Percentiles rank a stretch among this genome's conserved stretches.
phyloP scores from a whole-genome alignment of 441 rosid genomes.

The Omphalea diandra region DNA sequence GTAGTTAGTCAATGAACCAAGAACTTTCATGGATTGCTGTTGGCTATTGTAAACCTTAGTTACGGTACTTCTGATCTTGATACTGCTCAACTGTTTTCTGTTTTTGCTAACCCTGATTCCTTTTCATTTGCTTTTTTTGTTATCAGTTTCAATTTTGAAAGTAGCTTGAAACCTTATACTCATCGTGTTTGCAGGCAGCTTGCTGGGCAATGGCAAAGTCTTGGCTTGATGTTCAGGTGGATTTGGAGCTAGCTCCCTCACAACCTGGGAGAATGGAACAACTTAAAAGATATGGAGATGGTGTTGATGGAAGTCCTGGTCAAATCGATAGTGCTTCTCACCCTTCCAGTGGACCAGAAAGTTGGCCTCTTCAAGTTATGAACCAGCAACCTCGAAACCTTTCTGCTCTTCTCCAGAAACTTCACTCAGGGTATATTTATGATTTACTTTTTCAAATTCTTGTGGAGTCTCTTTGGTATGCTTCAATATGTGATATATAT shows the following conservation, averaged over 20 bases:
- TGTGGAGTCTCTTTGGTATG: neutral
- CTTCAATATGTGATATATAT: conserved; percentile 22
- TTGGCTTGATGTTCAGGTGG: conserved; percentile 98
- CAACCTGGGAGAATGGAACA: conserved; percentile 69
- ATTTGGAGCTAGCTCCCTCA: conserved; percentile 69
- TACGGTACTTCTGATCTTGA: conserved; percentile 1
- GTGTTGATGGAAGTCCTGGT: conserved; percentile 61
- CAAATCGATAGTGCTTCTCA: conserved; percentile 44
- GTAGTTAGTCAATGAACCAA: neutral
- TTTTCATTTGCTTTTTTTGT: neutral
- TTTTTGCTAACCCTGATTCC: neutral
- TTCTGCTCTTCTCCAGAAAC: conserved; percentile 93
- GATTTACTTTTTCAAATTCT: neutral
- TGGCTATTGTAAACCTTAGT: too few species aligned
- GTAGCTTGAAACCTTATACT: conserved; percentile 14
- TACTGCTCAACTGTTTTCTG: neutral
- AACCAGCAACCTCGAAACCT: conserved; percentile 92
- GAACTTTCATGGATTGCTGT: neutral
- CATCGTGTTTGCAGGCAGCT: conserved; percentile 74
- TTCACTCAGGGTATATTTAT: conserved; percentile 75
- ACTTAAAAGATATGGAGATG: conserved; percentile 59
- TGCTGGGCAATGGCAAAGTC: conserved; percentile 99
- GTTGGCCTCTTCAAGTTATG: conserved; percentile 90
- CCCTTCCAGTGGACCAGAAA: conserved; percentile 62
- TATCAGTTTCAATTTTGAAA: neutral